A percentile compares a stretch with the other conserved stretches of the same genome.
phyloP scores from a whole-genome alignment of 306 rosid genomes.

The Senna siamea region DNA sequence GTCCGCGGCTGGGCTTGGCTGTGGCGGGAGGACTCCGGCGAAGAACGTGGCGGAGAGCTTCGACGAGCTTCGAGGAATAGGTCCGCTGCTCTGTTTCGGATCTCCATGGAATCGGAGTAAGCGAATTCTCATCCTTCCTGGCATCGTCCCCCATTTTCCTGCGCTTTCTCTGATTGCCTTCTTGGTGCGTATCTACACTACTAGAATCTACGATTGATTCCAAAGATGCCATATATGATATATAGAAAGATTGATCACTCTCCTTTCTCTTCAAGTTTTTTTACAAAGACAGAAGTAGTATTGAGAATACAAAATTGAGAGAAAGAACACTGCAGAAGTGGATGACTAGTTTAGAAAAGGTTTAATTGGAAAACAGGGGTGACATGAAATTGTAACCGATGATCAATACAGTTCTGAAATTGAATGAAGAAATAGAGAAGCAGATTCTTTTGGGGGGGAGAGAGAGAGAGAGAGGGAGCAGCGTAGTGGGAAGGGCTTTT shows the following conservation, averaged over 20 bases:
- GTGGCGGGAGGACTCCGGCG: slow-evolving; percentile 34
- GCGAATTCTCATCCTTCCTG: slow-evolving; percentile 1
- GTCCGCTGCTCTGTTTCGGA: slow-evolving; percentile 60
- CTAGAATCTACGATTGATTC: not conserved
- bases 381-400: not conserved
- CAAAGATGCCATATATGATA: slow-evolving; percentile 7
- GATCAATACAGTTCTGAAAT: not conserved
- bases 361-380: not conserved
- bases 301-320: not conserved
- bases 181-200: not conserved
- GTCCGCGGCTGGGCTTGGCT: slow-evolving; percentile 6
- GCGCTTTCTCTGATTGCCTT: slow-evolving; percentile 12
- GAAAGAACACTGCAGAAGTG: not conserved
- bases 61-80: slow-evolving; percentile 64
- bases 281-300: not conserved
- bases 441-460: not conserved
- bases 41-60: slow-evolving; percentile 53
- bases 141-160: slow-evolving; percentile 14
- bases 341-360: not conserved
- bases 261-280: not conserved
- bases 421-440: not conserved
- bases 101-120: slow-evolving; percentile 50
- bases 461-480: not conserved
- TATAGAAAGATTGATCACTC: not conserved
- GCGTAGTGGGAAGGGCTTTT: not conserved